These are phyloP conservation scores for Penicillium robsamsonii DNA, from an alignment of 495 filamentous ascomycete species.

Conservation along the genomic window DNA sequence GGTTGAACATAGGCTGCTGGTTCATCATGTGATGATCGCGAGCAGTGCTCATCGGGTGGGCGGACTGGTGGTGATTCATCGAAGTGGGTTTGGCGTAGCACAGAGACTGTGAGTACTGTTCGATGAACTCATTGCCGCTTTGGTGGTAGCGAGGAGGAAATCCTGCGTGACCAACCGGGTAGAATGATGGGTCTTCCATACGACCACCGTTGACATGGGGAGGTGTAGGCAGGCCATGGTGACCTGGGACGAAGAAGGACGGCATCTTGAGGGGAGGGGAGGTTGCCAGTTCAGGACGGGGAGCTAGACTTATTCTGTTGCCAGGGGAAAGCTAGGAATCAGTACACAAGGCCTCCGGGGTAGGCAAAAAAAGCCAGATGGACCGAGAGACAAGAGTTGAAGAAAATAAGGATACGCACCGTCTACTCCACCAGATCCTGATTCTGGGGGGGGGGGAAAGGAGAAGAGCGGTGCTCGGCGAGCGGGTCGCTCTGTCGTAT, in stretches of 20 bases:
- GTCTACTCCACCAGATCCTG: slow-evolving; percentile 48
- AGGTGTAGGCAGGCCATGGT: slow-evolving; percentile 45
- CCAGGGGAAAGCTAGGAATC: slow-evolving; percentile 18
- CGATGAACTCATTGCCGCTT: slow-evolving; percentile 50
- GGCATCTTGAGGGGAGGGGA: slow-evolving; percentile 36
- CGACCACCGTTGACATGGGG: slow-evolving; percentile 43
- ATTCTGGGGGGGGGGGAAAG: slow-evolving; percentile 30
- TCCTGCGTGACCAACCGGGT: slow-evolving; percentile 39
- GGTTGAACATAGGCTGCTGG: slow-evolving; percentile 42
- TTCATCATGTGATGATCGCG: slow-evolving; percentile 35
- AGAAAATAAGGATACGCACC: slow-evolving; percentile 38
- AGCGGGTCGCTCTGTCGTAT: slow-evolving; percentile 42
- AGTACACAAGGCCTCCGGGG: slow-evolving; percentile 13
- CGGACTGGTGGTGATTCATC: slow-evolving; percentile 38
- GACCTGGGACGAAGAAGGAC: slow-evolving; percentile 46
- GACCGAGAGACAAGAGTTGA: slow-evolving; percentile 14
- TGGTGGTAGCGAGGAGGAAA: slow-evolving; percentile 49
- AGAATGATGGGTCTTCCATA: slow-evolving; percentile 46
- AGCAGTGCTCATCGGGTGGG: slow-evolving; percentile 31
- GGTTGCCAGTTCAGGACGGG: slow-evolving; percentile 40
- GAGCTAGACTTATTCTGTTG: slow-evolving; percentile 35
- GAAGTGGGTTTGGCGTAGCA: slow-evolving; percentile 43
- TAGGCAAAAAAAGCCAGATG: slow-evolving; percentile 5
- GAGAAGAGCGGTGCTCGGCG: slow-evolving; percentile 42
- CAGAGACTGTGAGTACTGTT: slow-evolving; percentile 48